phyloP scores from a whole-genome alignment of 1,284 basidiomycete species.

The Boletus sp. region DNA sequence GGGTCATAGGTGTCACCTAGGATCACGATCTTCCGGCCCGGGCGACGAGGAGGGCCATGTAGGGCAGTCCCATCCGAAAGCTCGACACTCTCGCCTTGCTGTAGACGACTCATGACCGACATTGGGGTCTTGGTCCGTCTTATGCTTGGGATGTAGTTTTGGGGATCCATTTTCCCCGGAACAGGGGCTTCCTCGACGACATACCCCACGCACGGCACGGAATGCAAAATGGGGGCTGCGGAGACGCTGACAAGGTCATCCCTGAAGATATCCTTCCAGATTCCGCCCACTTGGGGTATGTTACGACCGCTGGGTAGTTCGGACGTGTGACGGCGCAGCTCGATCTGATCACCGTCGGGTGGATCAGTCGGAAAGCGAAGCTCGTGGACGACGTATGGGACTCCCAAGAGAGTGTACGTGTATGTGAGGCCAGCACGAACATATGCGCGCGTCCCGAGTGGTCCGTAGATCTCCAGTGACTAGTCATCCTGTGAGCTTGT shows the following conservation, averaged over 20 bases:
- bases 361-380: constrained; percentile 63
- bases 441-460: constrained; percentile 79
- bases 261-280: constrained; percentile 69
- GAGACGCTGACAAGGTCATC: constrained; percentile 65
- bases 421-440: constrained; percentile 69
- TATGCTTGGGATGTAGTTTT: constrained; percentile 58
- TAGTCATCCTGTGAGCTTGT: constrained; percentile 26
- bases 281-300: constrained; percentile 57
- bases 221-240: constrained; percentile 81
- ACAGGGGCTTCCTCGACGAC: constrained; percentile 74
- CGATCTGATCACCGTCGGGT: constrained; percentile 43
- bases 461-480: constrained; percentile 85
- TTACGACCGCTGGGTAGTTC: constrained; percentile 69
- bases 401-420: constrained; percentile 68
- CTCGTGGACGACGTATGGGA: constrained; percentile 87
- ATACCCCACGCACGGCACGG: constrained; percentile 82
- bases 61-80: constrained; percentile 79
- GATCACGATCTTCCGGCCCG: constrained; percentile 72
- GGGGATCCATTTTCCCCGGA: constrained; percentile 71
- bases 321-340: constrained; percentile 43
- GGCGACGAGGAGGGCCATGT: constrained; percentile 62
- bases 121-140: constrained; percentile 72
- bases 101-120: constrained; percentile 65
- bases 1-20: constrained; percentile 83
- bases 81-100: constrained; percentile 63